Conservation (phyloP, 768 basidiomycete species). For the Clavaria fumosa region DNA sequence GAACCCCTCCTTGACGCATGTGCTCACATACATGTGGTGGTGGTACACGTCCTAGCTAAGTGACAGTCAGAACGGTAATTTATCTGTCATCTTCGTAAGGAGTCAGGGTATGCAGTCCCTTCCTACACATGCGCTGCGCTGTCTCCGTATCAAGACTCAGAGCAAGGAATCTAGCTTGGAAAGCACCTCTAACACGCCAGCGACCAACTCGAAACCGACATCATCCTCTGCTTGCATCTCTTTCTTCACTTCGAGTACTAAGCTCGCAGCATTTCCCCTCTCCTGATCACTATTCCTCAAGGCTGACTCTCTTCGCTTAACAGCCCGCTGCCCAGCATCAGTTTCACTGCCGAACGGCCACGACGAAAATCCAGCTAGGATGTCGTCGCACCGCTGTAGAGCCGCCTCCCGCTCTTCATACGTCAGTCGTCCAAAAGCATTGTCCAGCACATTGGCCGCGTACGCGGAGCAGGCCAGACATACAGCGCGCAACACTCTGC, state of each 20-base stretch:
- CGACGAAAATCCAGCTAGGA: conserved; percentile 75
- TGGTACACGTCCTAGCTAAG: too few relatives aligned
- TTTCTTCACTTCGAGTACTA: conserved; percentile 58
- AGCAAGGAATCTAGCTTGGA: conserved; percentile 82
- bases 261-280: conserved; percentile 54
- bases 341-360: conserved; percentile 66
- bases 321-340: conserved; percentile 13
- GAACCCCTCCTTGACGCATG: too few relatives aligned
- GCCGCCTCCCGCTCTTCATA: conserved; percentile 93
- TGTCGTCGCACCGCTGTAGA: conserved; percentile 86
- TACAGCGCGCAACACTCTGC: conserved; percentile 65
- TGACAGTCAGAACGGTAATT: too few relatives aligned
- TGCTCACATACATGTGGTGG: too few relatives aligned
- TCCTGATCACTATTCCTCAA: conserved; percentile 32
- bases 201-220: conserved; percentile 76
- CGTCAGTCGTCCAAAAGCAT: conserved; percentile 73
- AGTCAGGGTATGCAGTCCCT: too few relatives aligned
- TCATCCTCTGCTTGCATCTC: conserved; percentile 65
- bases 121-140: too few relatives aligned
- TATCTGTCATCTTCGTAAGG: too few relatives aligned
- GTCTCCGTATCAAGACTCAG: conserved; percentile 23
- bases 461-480: conserved; percentile 85
- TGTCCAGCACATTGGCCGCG: conserved; percentile 89
- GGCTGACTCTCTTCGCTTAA: conserved; percentile 23
- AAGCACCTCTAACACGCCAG: conserved; percentile 86